A percentile compares a stretch with the other conserved stretches of the same genome.
Conservation (phyloP, 192 early-diverging fungal genomes). For the Geranomyces variabilis region DNA sequence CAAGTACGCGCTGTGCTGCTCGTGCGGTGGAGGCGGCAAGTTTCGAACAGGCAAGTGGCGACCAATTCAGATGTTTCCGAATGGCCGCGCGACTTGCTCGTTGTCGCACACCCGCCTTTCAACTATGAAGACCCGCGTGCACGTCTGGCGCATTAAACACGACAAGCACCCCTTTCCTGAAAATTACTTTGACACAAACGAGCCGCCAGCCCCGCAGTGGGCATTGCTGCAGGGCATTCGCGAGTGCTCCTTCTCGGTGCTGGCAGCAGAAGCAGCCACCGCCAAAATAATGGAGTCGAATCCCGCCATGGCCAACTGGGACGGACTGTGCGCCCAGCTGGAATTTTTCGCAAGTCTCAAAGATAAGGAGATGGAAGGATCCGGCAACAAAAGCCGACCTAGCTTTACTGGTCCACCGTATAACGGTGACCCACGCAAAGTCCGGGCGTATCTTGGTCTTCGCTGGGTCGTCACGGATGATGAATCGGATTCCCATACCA, state of each 20-base stretch:
- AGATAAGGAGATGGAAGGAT: not conserved
- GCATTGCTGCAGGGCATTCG: not conserved
- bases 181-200: not conserved
- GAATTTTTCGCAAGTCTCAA: not conserved
- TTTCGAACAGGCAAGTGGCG: conserved; percentile 11
- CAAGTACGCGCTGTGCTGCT: conserved; percentile 5
- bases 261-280: not conserved
- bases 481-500: not conserved
- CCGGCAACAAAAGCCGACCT: not conserved
- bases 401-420: not conserved
- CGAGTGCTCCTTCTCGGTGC: not conserved
- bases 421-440: not conserved
- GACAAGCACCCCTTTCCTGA: not conserved
- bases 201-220: not conserved
- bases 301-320: not conserved
- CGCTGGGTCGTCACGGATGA: not conserved
- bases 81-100: not conserved
- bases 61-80: conserved; percentile 1
- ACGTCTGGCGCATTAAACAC: conserved; percentile 6
- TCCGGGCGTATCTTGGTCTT: not conserved
- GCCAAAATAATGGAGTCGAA: not conserved
- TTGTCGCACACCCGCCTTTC: not conserved
- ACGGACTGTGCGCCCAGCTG: not conserved
- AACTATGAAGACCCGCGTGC: conserved; percentile 1
- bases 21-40: conserved; percentile 4